phyloP scores from a whole-genome alignment of 192 early-diverging fungal species.

The Mortierella claussenii region DNA sequence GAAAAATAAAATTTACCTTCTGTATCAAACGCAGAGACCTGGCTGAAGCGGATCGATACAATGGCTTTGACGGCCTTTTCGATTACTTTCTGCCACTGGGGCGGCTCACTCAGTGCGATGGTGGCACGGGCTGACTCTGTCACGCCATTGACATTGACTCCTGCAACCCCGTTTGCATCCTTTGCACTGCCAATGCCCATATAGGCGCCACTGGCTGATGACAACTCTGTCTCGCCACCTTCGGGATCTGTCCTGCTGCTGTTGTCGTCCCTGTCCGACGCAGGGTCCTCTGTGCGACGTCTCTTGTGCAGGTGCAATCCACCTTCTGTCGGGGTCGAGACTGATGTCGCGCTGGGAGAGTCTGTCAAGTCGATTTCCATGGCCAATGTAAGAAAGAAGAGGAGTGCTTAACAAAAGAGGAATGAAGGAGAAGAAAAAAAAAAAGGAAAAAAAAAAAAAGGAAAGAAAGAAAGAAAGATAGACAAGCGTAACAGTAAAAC shows the following conservation, averaged over 20 bases:
- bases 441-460: not conserved
- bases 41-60: constrained; percentile 81
- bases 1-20: too few species aligned
- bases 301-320: constrained; percentile 50
- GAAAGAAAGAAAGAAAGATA: too few species aligned
- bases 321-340: constrained; percentile 44
- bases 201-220: not conserved
- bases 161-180: too few species aligned
- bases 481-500: too few species aligned
- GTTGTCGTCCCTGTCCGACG: constrained; percentile 33
- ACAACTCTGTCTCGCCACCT: constrained; percentile 27
- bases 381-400: not conserved
- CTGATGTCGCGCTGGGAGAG: constrained; percentile 48
- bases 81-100: constrained; percentile 78
- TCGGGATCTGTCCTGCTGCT: constrained; percentile 32
- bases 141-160: not conserved
- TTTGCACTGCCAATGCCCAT: too few species aligned
- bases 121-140: constrained; percentile 20
- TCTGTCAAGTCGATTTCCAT: constrained; percentile 55
- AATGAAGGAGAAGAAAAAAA: not conserved
- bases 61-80: constrained; percentile 75
- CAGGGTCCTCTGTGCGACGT: constrained; percentile 46
- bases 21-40: constrained; percentile 82
- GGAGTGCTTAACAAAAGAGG: not conserved
- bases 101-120: constrained; percentile 53